Evolutionary conservation across 2,329 filamentous ascomycete genomes (phyloP).

Genomic region (Epicoccum sorghinum): DNA sequence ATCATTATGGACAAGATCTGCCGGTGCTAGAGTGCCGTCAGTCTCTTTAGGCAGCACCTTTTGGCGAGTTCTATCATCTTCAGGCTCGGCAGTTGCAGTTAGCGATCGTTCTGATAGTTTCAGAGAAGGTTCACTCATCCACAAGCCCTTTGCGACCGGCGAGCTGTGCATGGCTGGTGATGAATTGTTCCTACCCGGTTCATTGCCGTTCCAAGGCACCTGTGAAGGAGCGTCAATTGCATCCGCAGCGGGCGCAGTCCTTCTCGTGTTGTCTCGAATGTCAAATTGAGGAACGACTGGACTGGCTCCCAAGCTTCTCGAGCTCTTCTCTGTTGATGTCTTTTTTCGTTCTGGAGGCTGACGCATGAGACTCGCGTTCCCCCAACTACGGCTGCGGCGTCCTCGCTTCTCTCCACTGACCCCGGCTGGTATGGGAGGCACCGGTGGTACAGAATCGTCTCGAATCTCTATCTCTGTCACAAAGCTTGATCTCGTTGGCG

Average conservation of each 20-base stretch:
- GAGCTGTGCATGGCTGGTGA: background rate
- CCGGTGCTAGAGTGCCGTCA: slow-evolving; percentile 2
- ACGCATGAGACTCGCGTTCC: slow-evolving; percentile 31
- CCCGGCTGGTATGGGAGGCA: slow-evolving; percentile 36
- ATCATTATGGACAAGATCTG: background rate
- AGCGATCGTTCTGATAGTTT: background rate
- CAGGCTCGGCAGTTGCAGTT: background rate
- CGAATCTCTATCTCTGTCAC: slow-evolving; percentile 16
- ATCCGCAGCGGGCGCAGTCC: background rate
- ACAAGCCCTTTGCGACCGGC: slow-evolving; percentile 6
- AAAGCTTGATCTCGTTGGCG: slow-evolving; percentile 32
- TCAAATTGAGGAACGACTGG: slow-evolving; percentile 13
- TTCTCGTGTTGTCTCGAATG: background rate
- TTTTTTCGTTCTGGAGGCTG: slow-evolving; percentile 38
- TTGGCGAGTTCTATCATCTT: background rate
- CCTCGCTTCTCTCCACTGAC: slow-evolving; percentile 18
- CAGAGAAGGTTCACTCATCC: slow-evolving; percentile 13
- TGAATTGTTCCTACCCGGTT: background rate
- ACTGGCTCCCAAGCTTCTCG: slow-evolving; percentile 11
- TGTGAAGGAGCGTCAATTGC: background rate
- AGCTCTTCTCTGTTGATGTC: slow-evolving; percentile 22
- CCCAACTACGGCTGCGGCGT: slow-evolving; percentile 18
- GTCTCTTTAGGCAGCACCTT: background rate
- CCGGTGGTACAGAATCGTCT: slow-evolving; percentile 34
- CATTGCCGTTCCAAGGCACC: background rate